Evolutionary conservation across 345 rosid species (phyloP).

Genomic region (Bruguiera sexangula): DNA sequence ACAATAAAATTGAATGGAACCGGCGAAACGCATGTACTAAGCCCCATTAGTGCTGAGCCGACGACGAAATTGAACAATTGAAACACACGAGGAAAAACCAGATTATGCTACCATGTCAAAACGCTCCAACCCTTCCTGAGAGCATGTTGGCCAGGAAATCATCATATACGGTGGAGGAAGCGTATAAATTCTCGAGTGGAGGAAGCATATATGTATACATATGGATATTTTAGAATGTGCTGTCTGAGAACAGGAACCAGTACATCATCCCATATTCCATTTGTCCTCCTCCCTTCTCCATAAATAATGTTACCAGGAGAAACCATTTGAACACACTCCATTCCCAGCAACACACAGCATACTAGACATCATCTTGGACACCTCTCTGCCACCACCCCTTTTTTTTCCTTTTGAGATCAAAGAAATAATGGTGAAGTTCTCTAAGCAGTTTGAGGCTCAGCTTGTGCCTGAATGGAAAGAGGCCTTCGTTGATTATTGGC

Average conservation of each 20-base stretch:
- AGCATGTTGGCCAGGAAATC: slow-evolving; percentile 18
- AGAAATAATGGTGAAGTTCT: slow-evolving; percentile 70
- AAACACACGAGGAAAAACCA: too few species aligned
- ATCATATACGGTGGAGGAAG: slow-evolving; percentile 14
- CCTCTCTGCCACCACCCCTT: not conserved
- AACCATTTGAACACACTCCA: slow-evolving; percentile 38
- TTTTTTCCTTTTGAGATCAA: not conserved
- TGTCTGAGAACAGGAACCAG: slow-evolving; percentile 1
- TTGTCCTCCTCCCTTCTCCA: slow-evolving; percentile 24
- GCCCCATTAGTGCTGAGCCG: too few species aligned
- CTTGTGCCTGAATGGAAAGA: slow-evolving; percentile 99
- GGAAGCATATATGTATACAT: slow-evolving; percentile 34
- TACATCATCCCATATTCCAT: slow-evolving; percentile 9
- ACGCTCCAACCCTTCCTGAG: slow-evolving; percentile 15
- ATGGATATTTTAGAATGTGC: slow-evolving; percentile 29
- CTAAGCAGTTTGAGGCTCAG: slow-evolving; percentile 87
- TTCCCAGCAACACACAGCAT: too few species aligned
- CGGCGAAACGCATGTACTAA: too few species aligned
- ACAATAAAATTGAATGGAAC: not conserved
- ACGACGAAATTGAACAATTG: too few species aligned
- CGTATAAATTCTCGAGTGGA: slow-evolving; percentile 44
- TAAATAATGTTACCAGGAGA: slow-evolving; percentile 43
- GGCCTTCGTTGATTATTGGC: slow-evolving; percentile 89
- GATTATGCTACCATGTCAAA: too few species aligned
- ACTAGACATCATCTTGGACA: not conserved